These are phyloP conservation scores for Globisporangium cystogenes DNA, from an alignment of 352 stramenopile genomes.

Conservation along the genomic window DNA sequence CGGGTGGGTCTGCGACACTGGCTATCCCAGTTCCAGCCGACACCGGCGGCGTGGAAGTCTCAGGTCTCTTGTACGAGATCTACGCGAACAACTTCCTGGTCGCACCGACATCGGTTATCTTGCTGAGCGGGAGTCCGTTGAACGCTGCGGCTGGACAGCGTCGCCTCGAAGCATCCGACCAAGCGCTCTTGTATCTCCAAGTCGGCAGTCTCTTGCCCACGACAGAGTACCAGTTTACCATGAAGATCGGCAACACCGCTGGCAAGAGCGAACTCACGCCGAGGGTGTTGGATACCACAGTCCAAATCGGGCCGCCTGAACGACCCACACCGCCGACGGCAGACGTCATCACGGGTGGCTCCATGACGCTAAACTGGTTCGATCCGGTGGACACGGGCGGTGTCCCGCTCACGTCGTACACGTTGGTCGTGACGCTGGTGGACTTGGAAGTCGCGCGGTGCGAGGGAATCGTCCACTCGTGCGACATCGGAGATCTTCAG, in stretches of 20 bases:
- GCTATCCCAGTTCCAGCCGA: conserved; percentile 26
- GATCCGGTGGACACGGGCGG: conserved; percentile 51
- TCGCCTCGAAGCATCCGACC: conserved; percentile 2
- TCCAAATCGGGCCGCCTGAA: conserved; percentile 17
- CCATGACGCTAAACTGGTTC: conserved; percentile 29
- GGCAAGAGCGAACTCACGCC: conserved; percentile 22
- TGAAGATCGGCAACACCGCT: conserved; percentile 26
- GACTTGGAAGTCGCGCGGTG: conserved; percentile 23
- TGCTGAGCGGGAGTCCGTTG: not conserved
- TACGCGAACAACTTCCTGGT: conserved; percentile 35
- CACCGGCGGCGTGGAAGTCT: conserved; percentile 28
- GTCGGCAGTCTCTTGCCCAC: conserved; percentile 36
- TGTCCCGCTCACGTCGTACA: conserved; percentile 33
- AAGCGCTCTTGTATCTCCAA: conserved; percentile 17
- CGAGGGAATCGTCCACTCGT: conserved; percentile 35
- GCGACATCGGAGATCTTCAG: conserved; percentile 26
- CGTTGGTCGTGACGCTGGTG: conserved; percentile 18
- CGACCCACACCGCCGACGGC: conserved; percentile 20
- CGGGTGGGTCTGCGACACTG: conserved; percentile 35
- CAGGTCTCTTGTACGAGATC: conserved; percentile 29
- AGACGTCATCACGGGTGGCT: conserved; percentile 26
- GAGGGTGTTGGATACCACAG: conserved; percentile 10
- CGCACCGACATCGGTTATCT: conserved; percentile 11
- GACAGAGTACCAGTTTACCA: conserved; percentile 35
- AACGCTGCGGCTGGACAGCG: not conserved